Evolutionary conservation across 2,329 filamentous ascomycete genomes (phyloP).

Genomic region (Mycogone perniciosa): DNA sequence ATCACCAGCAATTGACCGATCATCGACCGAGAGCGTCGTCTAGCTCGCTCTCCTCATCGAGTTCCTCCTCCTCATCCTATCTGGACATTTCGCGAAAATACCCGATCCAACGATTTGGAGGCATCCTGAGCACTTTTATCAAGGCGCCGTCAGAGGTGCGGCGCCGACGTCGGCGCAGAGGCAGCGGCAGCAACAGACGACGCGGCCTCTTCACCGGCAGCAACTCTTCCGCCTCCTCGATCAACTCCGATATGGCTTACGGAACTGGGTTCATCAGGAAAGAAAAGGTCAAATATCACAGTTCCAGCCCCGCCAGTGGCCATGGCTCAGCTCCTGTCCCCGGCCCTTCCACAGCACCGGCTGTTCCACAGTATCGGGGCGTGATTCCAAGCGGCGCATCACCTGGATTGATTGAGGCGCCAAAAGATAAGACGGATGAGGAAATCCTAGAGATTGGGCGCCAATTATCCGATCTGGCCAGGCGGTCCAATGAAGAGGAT

Average conservation of each 20-base stretch:
- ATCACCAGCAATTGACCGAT: conserved; percentile 13
- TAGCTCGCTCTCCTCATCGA: conserved; percentile 35
- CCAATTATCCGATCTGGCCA: conserved; percentile 47
- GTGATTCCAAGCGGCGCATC: not conserved
- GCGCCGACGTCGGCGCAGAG: conserved; percentile 32
- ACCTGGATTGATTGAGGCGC: conserved; percentile 2
- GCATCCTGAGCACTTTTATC: conserved; percentile 58
- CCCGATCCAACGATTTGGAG: conserved; percentile 40
- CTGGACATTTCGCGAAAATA: conserved; percentile 59
- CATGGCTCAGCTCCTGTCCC: conserved; percentile 1
- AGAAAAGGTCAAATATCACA: conserved; percentile 24
- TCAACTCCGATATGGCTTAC: conserved; percentile 64
- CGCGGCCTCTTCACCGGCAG: conserved; percentile 47
- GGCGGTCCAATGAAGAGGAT: conserved; percentile 45
- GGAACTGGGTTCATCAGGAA: conserved; percentile 52
- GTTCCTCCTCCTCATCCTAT: conserved; percentile 51
- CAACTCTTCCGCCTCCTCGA: conserved; percentile 61
- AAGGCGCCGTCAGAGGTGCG: conserved; percentile 51
- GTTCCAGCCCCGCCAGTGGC: conserved; percentile 17
- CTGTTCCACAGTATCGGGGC: not conserved
- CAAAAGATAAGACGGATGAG: conserved; percentile 42
- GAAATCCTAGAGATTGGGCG: conserved; percentile 52
- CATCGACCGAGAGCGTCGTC: conserved; percentile 25
- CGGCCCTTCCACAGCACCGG: not conserved
- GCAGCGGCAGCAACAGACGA: conserved; percentile 39